A percentile compares a stretch with the other conserved stretches of the same genome.
phyloP scores from a whole-genome alignment of 192 early-diverging fungal species.

The Hyaloraphidium curvatum region DNA sequence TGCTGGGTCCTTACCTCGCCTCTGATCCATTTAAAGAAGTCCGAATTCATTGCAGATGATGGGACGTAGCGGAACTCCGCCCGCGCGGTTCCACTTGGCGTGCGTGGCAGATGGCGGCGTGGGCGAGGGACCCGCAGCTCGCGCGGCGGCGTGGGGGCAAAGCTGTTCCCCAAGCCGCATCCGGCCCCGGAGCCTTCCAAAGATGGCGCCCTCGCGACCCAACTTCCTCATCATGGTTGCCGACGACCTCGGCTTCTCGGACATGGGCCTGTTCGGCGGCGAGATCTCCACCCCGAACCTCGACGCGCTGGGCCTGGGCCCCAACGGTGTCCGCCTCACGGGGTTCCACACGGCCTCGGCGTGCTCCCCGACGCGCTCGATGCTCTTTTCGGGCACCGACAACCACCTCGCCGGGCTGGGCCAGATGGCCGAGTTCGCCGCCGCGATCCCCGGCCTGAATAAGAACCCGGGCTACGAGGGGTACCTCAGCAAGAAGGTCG shows the following conservation, averaged over 20 bases:
- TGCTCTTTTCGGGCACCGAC: not conserved
- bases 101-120: too few relatives aligned
- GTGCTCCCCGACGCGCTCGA: not conserved
- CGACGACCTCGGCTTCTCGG: slow-evolving; percentile 3
- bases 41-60: too few relatives aligned
- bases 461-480: not conserved
- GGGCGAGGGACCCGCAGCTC: too few relatives aligned
- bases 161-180: too few relatives aligned
- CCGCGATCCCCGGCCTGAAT: not conserved
- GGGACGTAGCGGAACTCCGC: too few relatives aligned
- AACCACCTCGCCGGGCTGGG: slow-evolving; percentile 1
- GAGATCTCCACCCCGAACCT: slow-evolving; percentile 2
- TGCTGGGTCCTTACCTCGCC: too few relatives aligned
- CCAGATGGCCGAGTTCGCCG: not conserved
- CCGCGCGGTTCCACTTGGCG: too few relatives aligned
- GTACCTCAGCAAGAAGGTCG: not conserved
- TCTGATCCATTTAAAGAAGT: too few relatives aligned
- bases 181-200: too few relatives aligned
- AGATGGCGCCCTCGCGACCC: not conserved
- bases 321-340: not conserved
- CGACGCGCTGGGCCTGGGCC: not conserved
- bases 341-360: slow-evolving; percentile 1
- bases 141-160: too few relatives aligned
- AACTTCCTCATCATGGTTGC: slow-evolving; percentile 2
- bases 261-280: not conserved